phyloP scores from a whole-genome alignment of 148 eudicot species.

The Rhododendron mucronatum region DNA sequence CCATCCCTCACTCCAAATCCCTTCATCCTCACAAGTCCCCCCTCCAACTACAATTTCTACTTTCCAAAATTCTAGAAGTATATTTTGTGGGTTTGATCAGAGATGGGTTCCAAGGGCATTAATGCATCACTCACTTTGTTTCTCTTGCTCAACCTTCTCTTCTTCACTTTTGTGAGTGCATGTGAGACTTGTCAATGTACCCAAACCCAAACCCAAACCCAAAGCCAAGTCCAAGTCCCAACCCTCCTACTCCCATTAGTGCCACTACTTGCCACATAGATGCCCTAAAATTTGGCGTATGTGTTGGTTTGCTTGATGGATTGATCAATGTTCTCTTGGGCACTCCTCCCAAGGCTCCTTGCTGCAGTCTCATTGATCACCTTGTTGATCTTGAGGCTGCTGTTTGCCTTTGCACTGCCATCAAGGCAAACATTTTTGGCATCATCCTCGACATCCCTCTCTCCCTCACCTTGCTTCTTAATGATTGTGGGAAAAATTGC shows the following conservation, averaged over 20 bases:
- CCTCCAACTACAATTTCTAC: neutral
- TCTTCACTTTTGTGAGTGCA: constrained; percentile 29
- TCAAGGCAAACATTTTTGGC: constrained; percentile 3
- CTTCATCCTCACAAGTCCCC: neutral
- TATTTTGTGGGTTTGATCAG: neutral
- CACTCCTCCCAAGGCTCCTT: constrained; percentile 24
- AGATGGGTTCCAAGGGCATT: neutral
- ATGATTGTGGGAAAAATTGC: neutral
- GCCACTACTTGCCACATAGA: constrained; percentile 41
- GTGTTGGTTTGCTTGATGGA: constrained; percentile 39
- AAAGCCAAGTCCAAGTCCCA: constrained; percentile 5
- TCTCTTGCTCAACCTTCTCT: constrained; percentile 35
- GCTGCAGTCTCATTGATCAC: neutral
- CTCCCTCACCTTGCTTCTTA: neutral
- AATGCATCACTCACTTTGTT: constrained; percentile 29
- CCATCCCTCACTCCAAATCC: neutral
- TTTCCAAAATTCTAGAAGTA: neutral
- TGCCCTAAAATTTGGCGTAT: constrained; percentile 50
- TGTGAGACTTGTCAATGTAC: constrained; percentile 10
- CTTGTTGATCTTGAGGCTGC: constrained; percentile 5
- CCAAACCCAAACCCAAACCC: constrained; percentile 12
- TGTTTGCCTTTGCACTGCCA: neutral
- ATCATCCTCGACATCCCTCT: constrained; percentile 2
- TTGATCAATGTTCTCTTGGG: constrained; percentile 30
- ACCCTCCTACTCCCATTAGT: neutral